Evolutionary conservation across 1,284 basidiomycete species (phyloP), one percentile per base, ranked within the genome.

Genomic region (Cutaneotrichosporon sp.): DNA sequence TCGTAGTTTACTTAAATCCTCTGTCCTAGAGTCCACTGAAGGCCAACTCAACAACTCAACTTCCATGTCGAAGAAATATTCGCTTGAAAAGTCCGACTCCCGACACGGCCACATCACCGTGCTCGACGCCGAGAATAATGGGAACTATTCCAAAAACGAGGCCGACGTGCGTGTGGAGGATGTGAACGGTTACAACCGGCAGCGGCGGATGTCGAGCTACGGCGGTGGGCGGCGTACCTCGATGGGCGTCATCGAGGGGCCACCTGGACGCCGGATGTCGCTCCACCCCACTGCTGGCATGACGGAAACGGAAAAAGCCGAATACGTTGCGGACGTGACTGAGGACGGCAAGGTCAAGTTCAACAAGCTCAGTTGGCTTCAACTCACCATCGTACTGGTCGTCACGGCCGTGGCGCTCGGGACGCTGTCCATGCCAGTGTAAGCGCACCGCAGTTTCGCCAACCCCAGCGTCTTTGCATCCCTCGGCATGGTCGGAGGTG

Each of bases 361-460:
- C 62, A 62, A 66, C 65, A 58, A 66, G 62, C 65, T 66, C 38
- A 62, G 62, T 7, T 66, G 65, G 65, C 9, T 58, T 2, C 65
- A 66, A 62, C 65, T 66, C 22, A 60, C 61, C n/a, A 59, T 66
- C 31, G 65, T 66, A 21, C 60, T 66, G 11, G 61, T 64, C 47
- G 62, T 64, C 51, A 52, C 58, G 36, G 65, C 65, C n/a, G 58
- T 66, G 6, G 65, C 65, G 2, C 65, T 66, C 46, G 65, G 65
- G 11, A 53, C 62, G 8, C 60, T 66, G 8, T 66, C 65, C 14
- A 50, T 66, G 31, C 65, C 65, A 26, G 60, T 40, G 65, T 66
- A 57, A 59, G 65, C 16, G 13, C 11, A 13, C 14, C 2, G 30
- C 21, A n/a, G n/a, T n/a, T 46, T 13, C 56, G 21, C 31, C 55